Base-by-base conservation (phyloP, 202 grass and related monocot genomes). In the Hordeum pubiflorum region DNA sequence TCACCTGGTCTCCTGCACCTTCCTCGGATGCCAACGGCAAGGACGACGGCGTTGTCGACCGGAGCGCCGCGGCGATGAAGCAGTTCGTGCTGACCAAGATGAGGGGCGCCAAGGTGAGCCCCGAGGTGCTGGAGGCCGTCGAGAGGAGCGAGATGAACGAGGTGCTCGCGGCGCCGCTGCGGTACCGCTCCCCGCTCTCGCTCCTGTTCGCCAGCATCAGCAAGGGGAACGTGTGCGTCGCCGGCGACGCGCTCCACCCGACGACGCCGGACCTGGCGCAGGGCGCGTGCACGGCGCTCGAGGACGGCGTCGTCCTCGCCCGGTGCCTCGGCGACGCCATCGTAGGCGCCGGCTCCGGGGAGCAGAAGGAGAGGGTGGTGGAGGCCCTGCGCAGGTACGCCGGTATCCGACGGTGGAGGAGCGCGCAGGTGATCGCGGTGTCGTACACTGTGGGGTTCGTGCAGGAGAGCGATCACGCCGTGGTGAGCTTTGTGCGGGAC, bases 181-280 rank as follows among this genome's bases (percentile, higher is more conserved):
- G 72, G 29, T 89, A 69, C 48, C 76, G 86, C 13, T 57, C 64
- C 3, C 90, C 90, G 12, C 71, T 92, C 7, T 75, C 83, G 68
- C 75, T 92, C 18, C 27, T 89, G 18, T 54, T 74, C 29, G 77
- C 55, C 32, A 27, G 86, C 13, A 89, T 92, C 15, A 81, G 54
- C 58, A 89, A 84, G 64, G 67, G 76, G 39, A 87, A 84, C 58
- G 74, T 81, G 10, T 89, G 86, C 55, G 86, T 89, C 14, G 76
- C 78, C 1, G 90, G 90, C 26, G 90, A 92, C 44, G 90, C 90
- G 24, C 79, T 92, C 38, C 90, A 92, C 77, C 90, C 90, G 23
- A 92, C 82, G 79, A 89, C 90, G 6, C 90, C 90, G 0, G 86
- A 92, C 55, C 17, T 92, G 68, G 90, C 83, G 23, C 86, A 89